These are phyloP conservation scores for Citrus glauca DNA, from an alignment of 345 rosid genomes.

Conservation along the genomic window DNA sequence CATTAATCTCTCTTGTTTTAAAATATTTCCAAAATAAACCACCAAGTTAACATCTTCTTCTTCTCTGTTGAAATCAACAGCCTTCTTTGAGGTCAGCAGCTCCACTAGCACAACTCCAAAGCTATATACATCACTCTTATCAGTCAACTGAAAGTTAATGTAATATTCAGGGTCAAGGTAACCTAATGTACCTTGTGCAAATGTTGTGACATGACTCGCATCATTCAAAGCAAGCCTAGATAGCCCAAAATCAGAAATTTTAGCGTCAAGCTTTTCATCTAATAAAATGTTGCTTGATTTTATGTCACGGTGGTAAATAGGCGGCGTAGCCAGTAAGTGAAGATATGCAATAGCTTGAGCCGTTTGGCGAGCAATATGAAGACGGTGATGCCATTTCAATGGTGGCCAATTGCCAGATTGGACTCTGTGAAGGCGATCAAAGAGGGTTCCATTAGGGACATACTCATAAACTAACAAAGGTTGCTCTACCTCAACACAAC, in stretches of 20 bases:
- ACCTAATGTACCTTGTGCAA: slow-evolving; percentile 47
- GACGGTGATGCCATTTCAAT: slow-evolving; percentile 35
- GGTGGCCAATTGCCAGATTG: not conserved
- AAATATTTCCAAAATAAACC: slow-evolving; percentile 29
- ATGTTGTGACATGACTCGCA: slow-evolving; percentile 41
- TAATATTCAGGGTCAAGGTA: slow-evolving; percentile 51
- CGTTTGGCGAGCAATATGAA: slow-evolving; percentile 32
- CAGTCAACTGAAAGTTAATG: slow-evolving; percentile 38
- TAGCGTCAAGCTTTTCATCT: slow-evolving; percentile 39
- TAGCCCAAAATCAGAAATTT: slow-evolving; percentile 49
- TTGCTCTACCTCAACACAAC: slow-evolving; percentile 50
- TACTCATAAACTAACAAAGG: slow-evolving; percentile 49
- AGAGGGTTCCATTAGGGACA: slow-evolving; percentile 35
- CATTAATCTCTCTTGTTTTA: slow-evolving; percentile 34
- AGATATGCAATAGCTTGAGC: slow-evolving; percentile 46
- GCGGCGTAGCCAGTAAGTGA: slow-evolving; percentile 38
- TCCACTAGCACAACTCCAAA: slow-evolving; percentile 51
- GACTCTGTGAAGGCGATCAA: slow-evolving; percentile 29
- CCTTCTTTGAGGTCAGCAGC: slow-evolving; percentile 43
- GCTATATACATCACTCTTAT: slow-evolving; percentile 53
- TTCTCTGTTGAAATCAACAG: slow-evolving; percentile 34
- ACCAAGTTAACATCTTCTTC: slow-evolving; percentile 42
- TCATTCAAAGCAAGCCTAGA: slow-evolving; percentile 44
- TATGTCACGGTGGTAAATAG: slow-evolving; percentile 48
- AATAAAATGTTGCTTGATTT: slow-evolving; percentile 53